Percentiles rank a stretch among this genome's conserved stretches.
Evolutionary conservation across 2,329 filamentous ascomycete genomes (phyloP).

Genomic region (Fusarium xylarioides): DNA sequence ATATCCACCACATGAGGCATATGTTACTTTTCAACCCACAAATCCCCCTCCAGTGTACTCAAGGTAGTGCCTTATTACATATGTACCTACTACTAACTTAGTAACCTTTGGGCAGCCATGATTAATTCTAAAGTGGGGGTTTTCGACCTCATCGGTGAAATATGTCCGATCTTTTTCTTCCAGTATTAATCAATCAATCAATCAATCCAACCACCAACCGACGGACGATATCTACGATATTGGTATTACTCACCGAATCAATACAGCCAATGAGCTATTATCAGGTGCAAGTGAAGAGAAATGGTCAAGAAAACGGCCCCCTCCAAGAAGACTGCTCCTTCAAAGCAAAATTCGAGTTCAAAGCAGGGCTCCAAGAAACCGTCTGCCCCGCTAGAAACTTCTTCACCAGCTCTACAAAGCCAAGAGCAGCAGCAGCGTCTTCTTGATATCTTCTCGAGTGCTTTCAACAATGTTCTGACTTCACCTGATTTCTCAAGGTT

Average conservation of each 20-base stretch:
- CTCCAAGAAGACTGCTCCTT: slow-evolving; percentile 34
- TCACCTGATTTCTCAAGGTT: slow-evolving; percentile 60
- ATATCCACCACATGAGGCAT: neutral
- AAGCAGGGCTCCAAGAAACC: slow-evolving; percentile 34
- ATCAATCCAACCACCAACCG: neutral
- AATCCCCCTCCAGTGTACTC: neutral
- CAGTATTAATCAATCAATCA: slow-evolving; percentile 1
- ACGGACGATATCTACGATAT: slow-evolving; percentile 5
- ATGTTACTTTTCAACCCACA: neutral
- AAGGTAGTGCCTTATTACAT: neutral
- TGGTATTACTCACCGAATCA: neutral
- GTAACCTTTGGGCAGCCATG: slow-evolving; percentile 9
- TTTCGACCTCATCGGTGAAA: slow-evolving; percentile 17
- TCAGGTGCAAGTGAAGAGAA: slow-evolving; percentile 4
- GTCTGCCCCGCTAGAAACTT: slow-evolving; percentile 12
- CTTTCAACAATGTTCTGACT: slow-evolving; percentile 64
- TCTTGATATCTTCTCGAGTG: slow-evolving; percentile 75
- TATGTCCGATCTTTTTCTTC: slow-evolving; percentile 14
- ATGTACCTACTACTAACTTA: neutral
- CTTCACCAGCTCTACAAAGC: slow-evolving; percentile 27
- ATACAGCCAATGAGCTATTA: slow-evolving; percentile 4
- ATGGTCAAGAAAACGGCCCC: slow-evolving; percentile 41
- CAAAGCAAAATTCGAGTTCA: slow-evolving; percentile 13
- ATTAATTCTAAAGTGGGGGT: slow-evolving; percentile 22
- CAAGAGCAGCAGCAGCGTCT: slow-evolving; percentile 68